A percentile compares a stretch with the other conserved stretches of the same genome.
Conservation (phyloP, 495 filamentous ascomycete genomes). For the Daldinia childiae region DNA sequence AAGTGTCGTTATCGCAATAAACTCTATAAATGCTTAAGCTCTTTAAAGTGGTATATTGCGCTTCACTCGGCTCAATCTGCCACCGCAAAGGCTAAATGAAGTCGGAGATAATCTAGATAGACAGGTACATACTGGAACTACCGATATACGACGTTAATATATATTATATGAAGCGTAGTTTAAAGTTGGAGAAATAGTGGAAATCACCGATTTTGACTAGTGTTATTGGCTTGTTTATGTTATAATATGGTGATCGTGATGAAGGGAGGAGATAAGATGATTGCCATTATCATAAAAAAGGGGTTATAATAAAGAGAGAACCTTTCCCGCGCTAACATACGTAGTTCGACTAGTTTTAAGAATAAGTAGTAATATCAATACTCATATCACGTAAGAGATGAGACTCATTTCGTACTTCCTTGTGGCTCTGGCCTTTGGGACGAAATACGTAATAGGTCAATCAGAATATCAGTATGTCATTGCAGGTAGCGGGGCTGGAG, state of each 20-base stretch:
- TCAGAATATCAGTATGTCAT: conserved; percentile 65
- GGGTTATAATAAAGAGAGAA: not conserved
- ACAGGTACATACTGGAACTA: conserved; percentile 16
- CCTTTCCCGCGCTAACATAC: not conserved
- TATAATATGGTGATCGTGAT: conserved; percentile 9
- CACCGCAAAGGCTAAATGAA: conserved; percentile 24
- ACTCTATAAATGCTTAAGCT: not conserved
- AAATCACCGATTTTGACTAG: not conserved
- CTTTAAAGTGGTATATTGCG: not conserved
- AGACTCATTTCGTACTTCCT: conserved; percentile 6
- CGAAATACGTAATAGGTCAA: conserved; percentile 28
- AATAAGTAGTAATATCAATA: not conserved
- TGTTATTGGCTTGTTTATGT: conserved; percentile 18
- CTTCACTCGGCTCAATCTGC: conserved; percentile 27
- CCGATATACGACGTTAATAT: conserved; percentile 27
- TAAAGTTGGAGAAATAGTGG: not conserved
- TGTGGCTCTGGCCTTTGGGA: conserved; percentile 5
- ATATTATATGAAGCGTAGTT: conserved; percentile 23
- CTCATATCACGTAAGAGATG: conserved; percentile 1
- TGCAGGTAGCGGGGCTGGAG: conserved; percentile 67
- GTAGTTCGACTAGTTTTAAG: not conserved
- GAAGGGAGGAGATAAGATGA: not conserved
- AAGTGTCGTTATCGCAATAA: too few relatives aligned
- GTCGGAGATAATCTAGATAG: not conserved
- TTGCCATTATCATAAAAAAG: not conserved